These are phyloP conservation scores for Fusarium proliferatum DNA, from an alignment of 2,329 filamentous ascomycete species.

Conservation along the genomic window DNA sequence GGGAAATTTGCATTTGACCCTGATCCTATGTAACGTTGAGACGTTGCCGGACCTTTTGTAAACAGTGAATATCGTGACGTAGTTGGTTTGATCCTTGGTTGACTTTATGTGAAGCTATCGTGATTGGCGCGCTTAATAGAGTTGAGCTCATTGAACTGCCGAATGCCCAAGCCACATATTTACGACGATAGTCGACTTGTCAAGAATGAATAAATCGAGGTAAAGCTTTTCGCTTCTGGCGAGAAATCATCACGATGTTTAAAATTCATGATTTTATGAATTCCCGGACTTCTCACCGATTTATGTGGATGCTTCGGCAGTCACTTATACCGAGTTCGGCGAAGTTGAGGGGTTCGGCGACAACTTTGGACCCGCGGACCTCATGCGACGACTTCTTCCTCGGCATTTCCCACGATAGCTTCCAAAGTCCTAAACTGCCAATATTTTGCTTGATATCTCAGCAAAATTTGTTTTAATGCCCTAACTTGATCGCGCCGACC, in stretches of 20 bases:
- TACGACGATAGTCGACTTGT: background rate
- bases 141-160: background rate
- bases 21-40: slow-evolving; percentile 26
- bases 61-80: slow-evolving; percentile 14
- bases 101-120: background rate
- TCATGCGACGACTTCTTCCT: background rate
- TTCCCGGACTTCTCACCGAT: background rate
- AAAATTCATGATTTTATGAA: background rate
- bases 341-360: slow-evolving; percentile 5
- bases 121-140: slow-evolving; percentile 10
- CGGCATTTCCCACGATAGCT: slow-evolving; percentile 7
- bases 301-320: background rate
- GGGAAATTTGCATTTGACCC: background rate
- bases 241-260: background rate
- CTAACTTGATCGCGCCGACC: no score
- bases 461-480: no score
- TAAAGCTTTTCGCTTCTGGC: rapidly evolving
- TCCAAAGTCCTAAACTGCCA: background rate
- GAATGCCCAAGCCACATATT: no score
- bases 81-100: background rate
- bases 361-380: background rate
- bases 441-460: no score
- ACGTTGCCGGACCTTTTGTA: slow-evolving; percentile 7
- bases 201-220: rapidly evolving
- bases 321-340: slow-evolving; percentile 11